These are phyloP conservation scores for Pythium sukuiense DNA, from an alignment of 352 stramenopile species.

Conservation along the genomic window DNA sequence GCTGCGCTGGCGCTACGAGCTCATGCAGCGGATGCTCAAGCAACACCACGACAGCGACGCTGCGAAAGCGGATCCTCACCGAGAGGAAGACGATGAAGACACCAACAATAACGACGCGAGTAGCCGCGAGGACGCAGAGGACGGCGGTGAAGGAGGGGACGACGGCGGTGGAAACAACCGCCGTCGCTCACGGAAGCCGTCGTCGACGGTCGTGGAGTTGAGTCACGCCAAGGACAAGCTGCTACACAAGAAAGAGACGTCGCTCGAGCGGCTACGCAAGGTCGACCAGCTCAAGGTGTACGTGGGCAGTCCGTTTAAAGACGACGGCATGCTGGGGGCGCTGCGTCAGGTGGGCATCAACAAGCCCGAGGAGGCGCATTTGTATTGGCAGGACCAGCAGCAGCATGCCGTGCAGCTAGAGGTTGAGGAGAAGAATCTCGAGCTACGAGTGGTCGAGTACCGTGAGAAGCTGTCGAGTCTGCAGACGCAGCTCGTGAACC, in stretches of 20 bases:
- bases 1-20: conserved; percentile 66
- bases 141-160: background rate
- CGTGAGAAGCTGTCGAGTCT: conserved; percentile 59
- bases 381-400: conserved; percentile 81
- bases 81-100: background rate
- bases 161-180: background rate
- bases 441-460: conserved; percentile 59
- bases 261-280: conserved; percentile 53
- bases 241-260: conserved; percentile 75
- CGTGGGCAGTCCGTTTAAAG: conserved; percentile 67
- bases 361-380: conserved; percentile 64
- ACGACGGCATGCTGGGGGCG: conserved; percentile 68
- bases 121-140: conserved; percentile 3
- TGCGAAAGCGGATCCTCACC: background rate
- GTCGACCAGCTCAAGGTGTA: conserved; percentile 65
- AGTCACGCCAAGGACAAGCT: conserved; percentile 68
- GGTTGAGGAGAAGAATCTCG: conserved; percentile 54
- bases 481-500: conserved; percentile 61
- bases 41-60: conserved; percentile 6
- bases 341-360: conserved; percentile 81
- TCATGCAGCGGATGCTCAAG: conserved; percentile 50
- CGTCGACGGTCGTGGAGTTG: conserved; percentile 34
- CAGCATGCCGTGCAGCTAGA: conserved; percentile 71
- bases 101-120: conserved; percentile 2
- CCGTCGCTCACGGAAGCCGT: background rate